phyloP scores from a whole-genome alignment of 768 basidiomycete genomes.

The Phaffia tasmanica region DNA sequence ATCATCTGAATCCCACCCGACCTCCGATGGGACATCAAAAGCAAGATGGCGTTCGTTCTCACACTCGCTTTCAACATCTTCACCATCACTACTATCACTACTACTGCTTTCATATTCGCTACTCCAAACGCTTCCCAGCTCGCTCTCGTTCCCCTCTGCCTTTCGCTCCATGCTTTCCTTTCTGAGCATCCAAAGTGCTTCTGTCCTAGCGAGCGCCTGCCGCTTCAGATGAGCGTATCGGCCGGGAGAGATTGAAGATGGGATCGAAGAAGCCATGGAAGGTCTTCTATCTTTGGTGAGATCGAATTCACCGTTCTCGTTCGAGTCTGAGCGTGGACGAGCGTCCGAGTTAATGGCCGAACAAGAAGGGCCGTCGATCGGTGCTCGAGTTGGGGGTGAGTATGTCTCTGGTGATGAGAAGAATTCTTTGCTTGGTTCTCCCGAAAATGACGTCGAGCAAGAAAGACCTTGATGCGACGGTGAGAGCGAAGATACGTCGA shows the following conservation, averaged over 20 bases:
- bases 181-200: not conserved
- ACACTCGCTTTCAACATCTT: not conserved
- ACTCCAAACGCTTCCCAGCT: not conserved
- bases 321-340: too few species aligned
- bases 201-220: not conserved
- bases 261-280: too few species aligned
- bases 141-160: not conserved
- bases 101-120: not conserved
- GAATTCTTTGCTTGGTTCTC: not conserved
- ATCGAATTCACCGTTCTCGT: too few species aligned
- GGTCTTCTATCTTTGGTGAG: too few species aligned
- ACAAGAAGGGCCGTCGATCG: not conserved
- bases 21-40: not conserved
- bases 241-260: too few species aligned
- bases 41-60: conserved; percentile 3
- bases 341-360: not conserved
- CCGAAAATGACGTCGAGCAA: not conserved
- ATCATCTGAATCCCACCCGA: not conserved
- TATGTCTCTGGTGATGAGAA: not conserved
- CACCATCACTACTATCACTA: not conserved
- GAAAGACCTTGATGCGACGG: not conserved
- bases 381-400: not conserved
- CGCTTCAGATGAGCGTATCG: not conserved
- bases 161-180: not conserved
- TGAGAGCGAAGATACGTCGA: not conserved